Conservation (phyloP, 352 stramenopile genomes). For the Sclerospora graminicola region DNA sequence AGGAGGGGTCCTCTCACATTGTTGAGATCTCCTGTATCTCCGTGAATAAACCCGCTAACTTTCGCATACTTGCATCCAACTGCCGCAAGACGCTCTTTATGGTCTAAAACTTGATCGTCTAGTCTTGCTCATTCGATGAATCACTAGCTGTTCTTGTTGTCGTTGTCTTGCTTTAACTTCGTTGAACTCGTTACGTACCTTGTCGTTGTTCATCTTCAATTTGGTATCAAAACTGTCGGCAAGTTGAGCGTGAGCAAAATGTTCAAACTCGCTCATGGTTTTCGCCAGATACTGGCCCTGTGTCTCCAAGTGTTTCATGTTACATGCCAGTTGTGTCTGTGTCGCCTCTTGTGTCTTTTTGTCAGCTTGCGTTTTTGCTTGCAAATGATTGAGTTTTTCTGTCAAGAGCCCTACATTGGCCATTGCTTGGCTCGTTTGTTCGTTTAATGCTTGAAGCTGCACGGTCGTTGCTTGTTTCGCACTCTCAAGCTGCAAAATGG, state of each 20-base stretch:
- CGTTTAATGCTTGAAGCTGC: slow-evolving; percentile 14
- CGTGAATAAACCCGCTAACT: slow-evolving; percentile 15
- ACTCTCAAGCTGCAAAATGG: slow-evolving; percentile 34
- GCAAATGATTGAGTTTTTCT: slow-evolving; percentile 7
- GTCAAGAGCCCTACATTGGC: slow-evolving; percentile 12
- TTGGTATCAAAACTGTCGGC: slow-evolving; percentile 27
- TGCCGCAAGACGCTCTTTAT: slow-evolving; percentile 26
- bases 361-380: slow-evolving; percentile 15
- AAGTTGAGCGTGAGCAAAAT: slow-evolving; percentile 31
- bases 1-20: slow-evolving; percentile 43
- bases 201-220: slow-evolving; percentile 17
- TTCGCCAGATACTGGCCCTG: slow-evolving; percentile 21
- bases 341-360: slow-evolving; percentile 11
- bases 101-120: slow-evolving; percentile 21
- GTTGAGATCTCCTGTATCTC: slow-evolving; percentile 29
- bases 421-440: slow-evolving; percentile 13
- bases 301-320: slow-evolving; percentile 22
- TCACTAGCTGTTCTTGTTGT: slow-evolving; percentile 17
- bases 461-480: slow-evolving; percentile 17
- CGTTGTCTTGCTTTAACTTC: slow-evolving; percentile 10
- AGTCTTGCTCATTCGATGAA: slow-evolving; percentile 21
- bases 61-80: slow-evolving; percentile 25
- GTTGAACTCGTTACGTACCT: slow-evolving; percentile 17
- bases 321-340: slow-evolving; percentile 6
- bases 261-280: slow-evolving; percentile 30